These are phyloP conservation scores for Mycena sp. DNA, from an alignment of 1,284 basidiomycete species.

Conservation along the genomic window DNA sequence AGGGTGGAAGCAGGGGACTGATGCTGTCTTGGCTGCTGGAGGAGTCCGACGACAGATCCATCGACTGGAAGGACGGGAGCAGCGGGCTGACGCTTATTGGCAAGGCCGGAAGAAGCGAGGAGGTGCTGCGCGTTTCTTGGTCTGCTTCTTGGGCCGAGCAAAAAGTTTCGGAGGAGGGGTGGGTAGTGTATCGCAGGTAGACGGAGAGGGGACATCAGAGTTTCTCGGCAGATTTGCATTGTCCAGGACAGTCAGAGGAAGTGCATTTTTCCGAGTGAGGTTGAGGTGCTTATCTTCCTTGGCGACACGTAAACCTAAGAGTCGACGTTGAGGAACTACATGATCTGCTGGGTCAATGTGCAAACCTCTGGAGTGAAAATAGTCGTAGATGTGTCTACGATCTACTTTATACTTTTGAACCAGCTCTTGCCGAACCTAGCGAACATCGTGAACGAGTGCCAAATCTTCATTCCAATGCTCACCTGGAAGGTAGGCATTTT, in stretches of 20 bases:
- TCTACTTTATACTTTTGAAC: conserved; percentile 75
- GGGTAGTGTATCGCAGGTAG: background rate
- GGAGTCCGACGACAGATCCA: conserved; percentile 14
- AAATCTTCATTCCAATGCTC: background rate
- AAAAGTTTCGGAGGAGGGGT: background rate
- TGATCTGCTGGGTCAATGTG: background rate
- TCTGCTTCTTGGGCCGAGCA: background rate
- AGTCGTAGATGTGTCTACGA: conserved; percentile 78
- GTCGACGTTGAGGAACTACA: background rate
- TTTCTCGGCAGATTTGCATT: background rate
- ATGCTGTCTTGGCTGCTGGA: conserved; percentile 14
- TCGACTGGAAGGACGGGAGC: conserved; percentile 6
- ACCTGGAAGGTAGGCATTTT: conserved; percentile 74
- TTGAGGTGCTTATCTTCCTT: conserved; percentile 71
- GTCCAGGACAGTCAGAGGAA: background rate
- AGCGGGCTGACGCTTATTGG: conserved; percentile 4
- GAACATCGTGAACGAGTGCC: background rate
- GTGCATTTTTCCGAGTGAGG: conserved; percentile 50
- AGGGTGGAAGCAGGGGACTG: conserved; percentile 6
- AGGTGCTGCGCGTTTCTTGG: conserved; percentile 1
- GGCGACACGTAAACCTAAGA: conserved; percentile 69
- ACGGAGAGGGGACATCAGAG: background rate
- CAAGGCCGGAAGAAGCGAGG: background rate
- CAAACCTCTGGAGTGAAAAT: conserved; percentile 69
- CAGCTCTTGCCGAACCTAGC: conserved; percentile 64